Percentiles rank a stretch among this genome's conserved stretches.
These are phyloP conservation scores for Phytophthora parvispora DNA, from an alignment of 352 stramenopile species.

Conservation along the genomic window DNA sequence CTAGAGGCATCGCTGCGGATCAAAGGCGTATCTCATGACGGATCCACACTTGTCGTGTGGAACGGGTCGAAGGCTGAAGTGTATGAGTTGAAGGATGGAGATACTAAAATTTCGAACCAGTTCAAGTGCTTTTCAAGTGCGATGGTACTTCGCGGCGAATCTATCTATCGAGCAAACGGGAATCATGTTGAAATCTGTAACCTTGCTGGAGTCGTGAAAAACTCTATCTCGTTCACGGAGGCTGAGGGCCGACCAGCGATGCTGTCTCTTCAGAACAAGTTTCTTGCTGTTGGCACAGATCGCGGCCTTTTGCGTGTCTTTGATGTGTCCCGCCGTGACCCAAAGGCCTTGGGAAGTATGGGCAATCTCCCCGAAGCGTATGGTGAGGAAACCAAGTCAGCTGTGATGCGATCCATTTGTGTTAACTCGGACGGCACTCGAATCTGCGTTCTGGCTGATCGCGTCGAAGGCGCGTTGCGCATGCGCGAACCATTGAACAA, in stretches of 20 bases:
- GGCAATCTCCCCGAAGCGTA: conserved; percentile 74
- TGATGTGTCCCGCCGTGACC: conserved; percentile 85
- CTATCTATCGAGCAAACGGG: conserved; percentile 85
- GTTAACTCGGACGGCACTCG: conserved; percentile 93
- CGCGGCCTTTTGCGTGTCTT: conserved; percentile 89
- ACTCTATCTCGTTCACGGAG: conserved; percentile 93
- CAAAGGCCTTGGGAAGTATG: conserved; percentile 91
- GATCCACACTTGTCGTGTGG: conserved; percentile 83
- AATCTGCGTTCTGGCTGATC: conserved; percentile 90
- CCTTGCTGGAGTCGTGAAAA: conserved; percentile 87
- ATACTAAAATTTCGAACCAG: conserved; percentile 60
- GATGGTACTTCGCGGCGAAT: conserved; percentile 88
- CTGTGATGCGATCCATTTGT: conserved; percentile 72
- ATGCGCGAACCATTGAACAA: conserved; percentile 90
- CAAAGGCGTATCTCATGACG: conserved; percentile 89
- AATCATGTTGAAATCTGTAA: conserved; percentile 93
- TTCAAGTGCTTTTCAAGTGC: conserved; percentile 84
- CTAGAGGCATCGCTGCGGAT: conserved; percentile 78
- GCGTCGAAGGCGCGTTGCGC: conserved; percentile 75
- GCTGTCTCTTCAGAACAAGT: conserved; percentile 92
- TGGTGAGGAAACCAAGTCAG: conserved; percentile 62
- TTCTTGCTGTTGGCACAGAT: conserved; percentile 92
- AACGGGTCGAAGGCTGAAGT: conserved; percentile 88
- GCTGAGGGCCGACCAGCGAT: conserved; percentile 86
- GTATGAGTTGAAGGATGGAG: conserved; percentile 86